phyloP scores from a whole-genome alignment of 1,284 basidiomycete genomes.

The Cronartium quercuum region DNA sequence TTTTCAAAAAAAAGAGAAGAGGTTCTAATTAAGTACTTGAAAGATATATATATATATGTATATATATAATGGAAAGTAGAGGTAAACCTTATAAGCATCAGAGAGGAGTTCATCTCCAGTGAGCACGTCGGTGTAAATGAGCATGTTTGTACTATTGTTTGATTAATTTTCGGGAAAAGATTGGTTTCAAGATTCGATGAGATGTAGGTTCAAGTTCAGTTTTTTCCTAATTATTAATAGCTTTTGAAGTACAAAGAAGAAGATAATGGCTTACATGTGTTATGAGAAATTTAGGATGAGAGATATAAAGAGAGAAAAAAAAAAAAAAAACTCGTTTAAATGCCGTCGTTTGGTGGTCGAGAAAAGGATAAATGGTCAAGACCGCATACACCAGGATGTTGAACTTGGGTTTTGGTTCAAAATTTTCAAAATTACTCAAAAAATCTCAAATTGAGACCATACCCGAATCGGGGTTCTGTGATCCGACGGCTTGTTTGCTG shows the following conservation, averaged over 20 bases:
- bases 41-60: slow-evolving; percentile 38
- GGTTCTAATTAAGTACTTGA: slow-evolving; percentile 10
- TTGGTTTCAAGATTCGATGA: too few species aligned
- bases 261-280: too few species aligned
- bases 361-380: background rate
- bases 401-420: background rate
- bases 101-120: slow-evolving; percentile 89
- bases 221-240: background rate
- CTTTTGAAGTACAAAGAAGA: background rate
- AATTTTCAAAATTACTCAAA: background rate
- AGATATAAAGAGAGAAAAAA: too few species aligned
- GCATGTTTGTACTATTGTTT: background rate
- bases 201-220: too few species aligned
- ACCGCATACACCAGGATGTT: background rate
- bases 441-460: background rate
- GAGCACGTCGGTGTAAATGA: slow-evolving; percentile 54
- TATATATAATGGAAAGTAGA: background rate
- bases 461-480: too few species aligned
- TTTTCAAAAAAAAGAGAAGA: slow-evolving; percentile 23
- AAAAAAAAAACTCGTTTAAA: background rate
- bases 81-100: slow-evolving; percentile 69
- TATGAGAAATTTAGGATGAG: too few species aligned
- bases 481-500: too few species aligned
- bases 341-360: background rate
- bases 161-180: too few species aligned